A percentile compares a stretch with the other conserved stretches of the same genome.
These are phyloP conservation scores for Fagopyrum tataricum DNA, from an alignment of 148 eudicot genomes.

Conservation along the genomic window DNA sequence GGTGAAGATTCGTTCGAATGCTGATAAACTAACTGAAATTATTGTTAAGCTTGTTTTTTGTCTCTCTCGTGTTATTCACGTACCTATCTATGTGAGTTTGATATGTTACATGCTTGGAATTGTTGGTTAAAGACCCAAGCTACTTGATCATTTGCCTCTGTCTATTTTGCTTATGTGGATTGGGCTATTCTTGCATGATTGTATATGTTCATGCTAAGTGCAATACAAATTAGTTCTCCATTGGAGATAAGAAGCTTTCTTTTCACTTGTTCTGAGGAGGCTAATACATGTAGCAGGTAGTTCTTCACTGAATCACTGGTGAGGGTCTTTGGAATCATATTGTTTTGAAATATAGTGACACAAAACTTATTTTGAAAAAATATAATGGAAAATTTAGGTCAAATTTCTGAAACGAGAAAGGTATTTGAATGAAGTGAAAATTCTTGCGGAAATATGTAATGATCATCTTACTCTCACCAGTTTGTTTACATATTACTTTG, in stretches of 20 bases:
- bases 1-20: constrained; percentile 1
- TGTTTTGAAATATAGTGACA: background rate
- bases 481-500: background rate
- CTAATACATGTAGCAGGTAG: background rate
- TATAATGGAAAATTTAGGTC: background rate
- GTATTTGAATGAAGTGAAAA: background rate
- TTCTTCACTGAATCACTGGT: background rate
- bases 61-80: background rate
- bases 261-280: background rate
- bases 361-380: background rate
- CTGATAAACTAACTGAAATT: background rate
- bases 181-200: background rate
- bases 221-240: background rate
- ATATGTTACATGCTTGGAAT: background rate
- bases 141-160: background rate
- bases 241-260: background rate
- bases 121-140: background rate
- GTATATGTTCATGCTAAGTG: background rate
- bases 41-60: background rate
- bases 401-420: background rate
- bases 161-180: background rate
- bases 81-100: background rate
- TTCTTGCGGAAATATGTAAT: background rate
- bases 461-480: background rate
- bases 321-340: background rate